These are phyloP conservation scores for Aspergillus nomiae DNA, from an alignment of 2,329 filamentous ascomycete genomes.

Conservation along the genomic window DNA sequence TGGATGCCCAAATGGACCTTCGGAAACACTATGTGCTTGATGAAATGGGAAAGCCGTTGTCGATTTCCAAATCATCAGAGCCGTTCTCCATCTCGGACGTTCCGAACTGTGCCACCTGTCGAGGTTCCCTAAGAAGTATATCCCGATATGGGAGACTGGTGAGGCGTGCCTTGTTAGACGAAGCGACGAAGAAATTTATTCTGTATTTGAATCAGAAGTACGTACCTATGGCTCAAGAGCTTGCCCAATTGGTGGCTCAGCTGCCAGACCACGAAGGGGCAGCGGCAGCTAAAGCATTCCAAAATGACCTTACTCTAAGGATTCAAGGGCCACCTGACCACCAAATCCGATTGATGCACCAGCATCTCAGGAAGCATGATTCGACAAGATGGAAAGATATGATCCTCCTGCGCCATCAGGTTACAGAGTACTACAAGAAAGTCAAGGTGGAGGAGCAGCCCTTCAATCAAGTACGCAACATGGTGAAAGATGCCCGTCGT, in stretches of 20 bases:
- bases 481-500: conserved; percentile 37
- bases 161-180: conserved; percentile 60
- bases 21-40: conserved; percentile 31
- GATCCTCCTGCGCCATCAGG: conserved; percentile 27
- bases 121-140: conserved; percentile 56
- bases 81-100: conserved; percentile 55
- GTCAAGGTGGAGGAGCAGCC: conserved; percentile 43
- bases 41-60: conserved; percentile 24
- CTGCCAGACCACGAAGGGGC: conserved; percentile 23
- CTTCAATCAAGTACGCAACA: conserved; percentile 37
- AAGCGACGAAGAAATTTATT: conserved; percentile 62
- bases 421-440: conserved; percentile 31
- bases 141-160: conserved; percentile 50
- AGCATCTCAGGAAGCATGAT: conserved; percentile 24
- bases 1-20: conserved; percentile 62
- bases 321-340: conserved; percentile 21
- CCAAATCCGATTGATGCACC: conserved; percentile 28
- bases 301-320: conserved; percentile 15
- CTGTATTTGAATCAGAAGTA: conserved; percentile 52
- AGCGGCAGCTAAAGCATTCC: background rate
- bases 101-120: conserved; percentile 61
- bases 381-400: conserved; percentile 25
- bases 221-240: conserved; percentile 40
- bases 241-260: conserved; percentile 27
- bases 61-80: conserved; percentile 32